Evolutionary conservation across 2,329 filamentous ascomycete species (phyloP).

Genomic region (Domatiomyces globalis): DNA sequence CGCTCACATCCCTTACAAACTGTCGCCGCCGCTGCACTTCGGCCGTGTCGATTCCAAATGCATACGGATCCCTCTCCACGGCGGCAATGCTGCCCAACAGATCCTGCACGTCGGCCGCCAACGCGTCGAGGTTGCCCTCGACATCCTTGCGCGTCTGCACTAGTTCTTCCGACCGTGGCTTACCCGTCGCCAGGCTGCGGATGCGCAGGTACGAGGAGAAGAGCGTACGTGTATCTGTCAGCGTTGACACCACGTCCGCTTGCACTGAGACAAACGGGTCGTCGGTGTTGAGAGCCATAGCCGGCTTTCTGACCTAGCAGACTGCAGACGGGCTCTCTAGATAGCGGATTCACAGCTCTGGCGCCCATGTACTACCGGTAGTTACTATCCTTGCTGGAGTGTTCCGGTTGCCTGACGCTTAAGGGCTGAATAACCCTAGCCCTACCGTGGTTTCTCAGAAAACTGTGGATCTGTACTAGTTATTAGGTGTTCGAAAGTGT

Average conservation of each 20-base stretch:
- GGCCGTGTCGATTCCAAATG: constrained; percentile 68
- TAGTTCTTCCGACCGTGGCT: constrained; percentile 50
- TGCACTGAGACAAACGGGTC: constrained; percentile 38
- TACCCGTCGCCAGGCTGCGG: constrained; percentile 58
- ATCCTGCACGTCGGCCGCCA: constrained; percentile 75
- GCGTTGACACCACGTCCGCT: constrained; percentile 67
- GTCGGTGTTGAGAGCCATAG: constrained; percentile 22
- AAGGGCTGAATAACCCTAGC: too few species aligned
- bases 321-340: neutral
- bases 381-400: too few species aligned
- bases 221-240: constrained; percentile 66
- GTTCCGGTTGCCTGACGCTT: too few species aligned
- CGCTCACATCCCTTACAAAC: constrained; percentile 77
- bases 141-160: constrained; percentile 58
- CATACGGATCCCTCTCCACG: constrained; percentile 73
- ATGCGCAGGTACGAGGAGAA: constrained; percentile 95
- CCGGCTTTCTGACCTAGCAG: constrained; percentile 1
- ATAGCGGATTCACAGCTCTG: neutral
- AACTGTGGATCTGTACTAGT: too few species aligned
- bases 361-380: too few species aligned
- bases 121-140: constrained; percentile 57
- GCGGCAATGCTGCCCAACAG: constrained; percentile 75
- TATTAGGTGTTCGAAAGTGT: too few species aligned
- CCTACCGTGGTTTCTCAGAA: too few species aligned
- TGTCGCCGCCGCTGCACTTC: constrained; percentile 69